Evolutionary conservation across 768 basidiomycete genomes (phyloP), one percentile per base, ranked within the genome.

Genomic region (Boletus patriciae): DNA sequence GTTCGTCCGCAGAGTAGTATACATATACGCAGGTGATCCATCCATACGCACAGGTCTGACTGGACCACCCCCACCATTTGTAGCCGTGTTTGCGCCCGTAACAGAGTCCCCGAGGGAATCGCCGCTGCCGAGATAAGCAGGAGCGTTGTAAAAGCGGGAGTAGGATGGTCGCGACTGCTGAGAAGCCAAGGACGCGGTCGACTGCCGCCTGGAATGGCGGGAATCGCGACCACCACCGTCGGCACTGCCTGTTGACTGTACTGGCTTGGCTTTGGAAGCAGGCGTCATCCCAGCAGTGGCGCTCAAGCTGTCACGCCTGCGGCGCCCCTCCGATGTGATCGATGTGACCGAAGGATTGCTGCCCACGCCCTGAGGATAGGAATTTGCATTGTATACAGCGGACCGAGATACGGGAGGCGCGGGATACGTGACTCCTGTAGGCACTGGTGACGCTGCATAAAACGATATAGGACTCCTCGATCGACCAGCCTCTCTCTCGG

Each of bases 401-500:
- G 65, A 63, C 23, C 70, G 71, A 18, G 66, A 60, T 42, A 72
- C 51, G 15, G 70, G 72, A 34, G 70, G 70, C 1, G 54, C 64
- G 8, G 70, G 68, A 31, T 72, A 72, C 3, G 59, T 58, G 38
- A 70, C 25, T 0, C 64, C 70, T 10, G 55, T 16, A 33, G 70
- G 70, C 9, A 66, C 62, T 9, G 70, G 62, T 11, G 70, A 62
- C 13, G 62, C 27, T 3, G 70, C 64, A 16, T 72, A 72, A 25
- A 70, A 58, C 4, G 64, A 56, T 16, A 62, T 52, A 3, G 68
- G 61, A 11, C 52, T 68, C 57, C 59, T 64, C 15, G 70, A 50
- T 38, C 61, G 61, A 46, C 46, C 52, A 10, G 48, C 31, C 19
- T 62, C 69, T n/a, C 64, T 52, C 10, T 69, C 69, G 27, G 71